These are phyloP conservation scores for Psidium friedrichsthalianum DNA, from an alignment of 345 rosid genomes.

Conservation along the genomic window DNA sequence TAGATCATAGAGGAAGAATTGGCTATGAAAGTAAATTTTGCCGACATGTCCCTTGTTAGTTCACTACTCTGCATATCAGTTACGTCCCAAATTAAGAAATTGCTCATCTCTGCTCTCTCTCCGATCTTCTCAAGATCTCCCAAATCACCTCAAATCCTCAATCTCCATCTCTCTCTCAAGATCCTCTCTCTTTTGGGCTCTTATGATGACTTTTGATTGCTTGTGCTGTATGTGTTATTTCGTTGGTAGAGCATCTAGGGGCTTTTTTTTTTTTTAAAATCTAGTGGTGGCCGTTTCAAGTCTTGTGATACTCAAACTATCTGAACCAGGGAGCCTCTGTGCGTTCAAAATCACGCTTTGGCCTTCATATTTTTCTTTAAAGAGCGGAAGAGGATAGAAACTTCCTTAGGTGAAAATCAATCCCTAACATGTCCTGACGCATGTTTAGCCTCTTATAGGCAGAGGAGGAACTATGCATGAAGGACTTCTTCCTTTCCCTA, in stretches of 20 bases:
- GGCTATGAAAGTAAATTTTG: background rate
- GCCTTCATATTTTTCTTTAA: background rate
- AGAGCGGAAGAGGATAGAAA: background rate
- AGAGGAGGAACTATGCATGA: background rate
- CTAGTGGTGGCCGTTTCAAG: background rate
- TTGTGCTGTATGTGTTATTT: background rate
- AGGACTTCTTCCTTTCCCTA: background rate
- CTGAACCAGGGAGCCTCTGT: background rate
- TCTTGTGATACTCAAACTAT: background rate
- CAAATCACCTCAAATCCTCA: no score
- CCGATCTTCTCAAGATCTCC: no score
- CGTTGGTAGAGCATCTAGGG: background rate
- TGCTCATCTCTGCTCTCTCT: no score
- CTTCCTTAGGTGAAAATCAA: background rate
- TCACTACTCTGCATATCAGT: background rate
- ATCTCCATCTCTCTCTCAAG: no score
- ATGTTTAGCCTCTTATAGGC: background rate
- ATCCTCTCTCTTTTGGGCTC: background rate
- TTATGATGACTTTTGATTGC: background rate
- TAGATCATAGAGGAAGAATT: background rate
- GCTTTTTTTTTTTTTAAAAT: no score
- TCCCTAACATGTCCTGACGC: background rate
- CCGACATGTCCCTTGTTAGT: background rate
- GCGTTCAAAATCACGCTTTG: background rate
- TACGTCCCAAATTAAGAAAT: background rate